These are phyloP conservation scores for Kazachstania martiniae DNA, from an alignment of 805 yeast species.

Conservation along the genomic window DNA sequence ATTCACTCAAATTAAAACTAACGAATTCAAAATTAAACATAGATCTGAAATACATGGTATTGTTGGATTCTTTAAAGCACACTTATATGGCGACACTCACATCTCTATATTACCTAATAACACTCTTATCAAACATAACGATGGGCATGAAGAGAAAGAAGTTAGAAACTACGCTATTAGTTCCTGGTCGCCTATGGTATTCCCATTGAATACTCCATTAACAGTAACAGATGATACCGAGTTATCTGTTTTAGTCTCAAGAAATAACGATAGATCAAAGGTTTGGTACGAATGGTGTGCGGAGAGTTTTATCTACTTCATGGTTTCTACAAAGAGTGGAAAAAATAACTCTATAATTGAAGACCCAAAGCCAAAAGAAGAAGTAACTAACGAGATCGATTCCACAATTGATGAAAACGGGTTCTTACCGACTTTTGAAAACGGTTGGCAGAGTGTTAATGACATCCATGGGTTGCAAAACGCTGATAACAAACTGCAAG, in stretches of 20 bases:
- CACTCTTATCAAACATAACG: background rate
- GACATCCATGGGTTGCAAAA: slow-evolving; percentile 20
- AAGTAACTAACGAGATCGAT: background rate
- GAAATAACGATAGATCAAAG: slow-evolving; percentile 30
- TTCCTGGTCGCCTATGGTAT: slow-evolving; percentile 59
- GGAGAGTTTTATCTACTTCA: slow-evolving; percentile 39
- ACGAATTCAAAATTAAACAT: slow-evolving; percentile 35
- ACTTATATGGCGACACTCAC: slow-evolving; percentile 46
- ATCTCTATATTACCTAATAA: slow-evolving; percentile 23
- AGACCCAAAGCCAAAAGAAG: background rate
- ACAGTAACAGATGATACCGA: slow-evolving; percentile 44
- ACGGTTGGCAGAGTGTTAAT: slow-evolving; percentile 25
- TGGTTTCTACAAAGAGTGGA: slow-evolving; percentile 12
- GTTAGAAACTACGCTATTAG: slow-evolving; percentile 29
- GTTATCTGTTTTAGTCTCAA: slow-evolving; percentile 39
- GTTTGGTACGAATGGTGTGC: slow-evolving; percentile 65
- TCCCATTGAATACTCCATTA: slow-evolving; percentile 49
- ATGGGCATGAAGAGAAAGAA: background rate
- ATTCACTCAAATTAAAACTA: slow-evolving; percentile 18
- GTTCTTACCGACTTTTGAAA: slow-evolving; percentile 9
- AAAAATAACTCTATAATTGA: background rate
- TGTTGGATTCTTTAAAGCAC: slow-evolving; percentile 64
- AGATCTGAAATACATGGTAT: slow-evolving; percentile 60
- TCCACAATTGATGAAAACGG: slow-evolving; percentile 1
- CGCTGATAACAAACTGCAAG: background rate